Conservation (phyloP, 1,284 basidiomycete species). For the Pseudozyma thailandica region DNA sequence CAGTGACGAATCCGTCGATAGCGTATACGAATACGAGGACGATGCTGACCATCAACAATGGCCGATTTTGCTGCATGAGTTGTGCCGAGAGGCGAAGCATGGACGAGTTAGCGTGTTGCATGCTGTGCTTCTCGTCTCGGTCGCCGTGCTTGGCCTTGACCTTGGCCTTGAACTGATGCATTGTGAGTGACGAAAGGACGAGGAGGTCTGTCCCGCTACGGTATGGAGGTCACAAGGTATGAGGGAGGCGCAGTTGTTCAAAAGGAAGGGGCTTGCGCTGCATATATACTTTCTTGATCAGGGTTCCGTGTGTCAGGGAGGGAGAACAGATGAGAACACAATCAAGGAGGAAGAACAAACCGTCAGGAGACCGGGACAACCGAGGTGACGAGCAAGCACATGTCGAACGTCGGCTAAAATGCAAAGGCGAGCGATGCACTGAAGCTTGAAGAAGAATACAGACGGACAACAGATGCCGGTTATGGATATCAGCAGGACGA, state of each 20-base stretch:
- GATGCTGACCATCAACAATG: slow-evolving; percentile 24
- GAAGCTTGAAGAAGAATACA: background rate
- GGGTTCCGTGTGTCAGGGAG: no score
- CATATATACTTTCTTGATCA: no score
- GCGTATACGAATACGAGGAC: slow-evolving; percentile 33
- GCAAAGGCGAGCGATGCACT: background rate
- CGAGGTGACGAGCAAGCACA: background rate
- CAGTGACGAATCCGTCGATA: slow-evolving; percentile 29
- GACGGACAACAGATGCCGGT: no score
- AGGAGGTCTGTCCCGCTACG: no score
- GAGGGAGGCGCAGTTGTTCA: no score
- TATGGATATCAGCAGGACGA: background rate
- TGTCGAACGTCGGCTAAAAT: background rate
- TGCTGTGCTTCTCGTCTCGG: slow-evolving; percentile 21
- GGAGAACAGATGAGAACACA: no score
- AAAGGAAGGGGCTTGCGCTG: no score
- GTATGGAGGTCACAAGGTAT: no score
- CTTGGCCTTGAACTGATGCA: slow-evolving; percentile 4
- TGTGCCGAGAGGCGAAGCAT: slow-evolving; percentile 29
- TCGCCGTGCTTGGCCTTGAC: slow-evolving; percentile 7
- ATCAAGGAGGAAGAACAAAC: background rate
- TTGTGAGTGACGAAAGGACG: background rate
- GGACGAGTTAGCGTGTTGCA: slow-evolving; percentile 33
- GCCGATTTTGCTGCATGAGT: slow-evolving; percentile 38
- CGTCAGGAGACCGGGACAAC: slow-evolving; percentile 10